phyloP scores from a whole-genome alignment of 495 filamentous ascomycete genomes.

The Acidiella bohemica region DNA sequence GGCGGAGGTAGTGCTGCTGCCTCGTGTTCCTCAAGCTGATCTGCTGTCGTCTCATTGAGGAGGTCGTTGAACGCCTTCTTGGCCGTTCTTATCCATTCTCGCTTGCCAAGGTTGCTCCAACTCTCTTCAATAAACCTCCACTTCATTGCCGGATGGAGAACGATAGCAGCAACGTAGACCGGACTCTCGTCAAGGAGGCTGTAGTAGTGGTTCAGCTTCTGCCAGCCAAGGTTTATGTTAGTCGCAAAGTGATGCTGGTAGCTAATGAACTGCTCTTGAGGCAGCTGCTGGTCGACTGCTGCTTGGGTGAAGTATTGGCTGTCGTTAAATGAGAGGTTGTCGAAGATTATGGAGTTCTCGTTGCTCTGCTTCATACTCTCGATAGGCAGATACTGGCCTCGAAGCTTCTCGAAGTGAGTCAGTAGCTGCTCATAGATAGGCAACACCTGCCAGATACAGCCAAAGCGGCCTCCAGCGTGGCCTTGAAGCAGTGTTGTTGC shows the following conservation, averaged over 20 bases:
- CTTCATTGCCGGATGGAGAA: constrained; percentile 8
- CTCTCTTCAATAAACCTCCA: constrained; percentile 1
- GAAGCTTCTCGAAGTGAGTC: constrained; percentile 3
- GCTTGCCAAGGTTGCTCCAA: not conserved
- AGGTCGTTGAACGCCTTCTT: constrained; percentile 1
- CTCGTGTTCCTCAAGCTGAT: not conserved
- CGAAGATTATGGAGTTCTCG: no score
- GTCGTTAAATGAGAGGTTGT: no score
- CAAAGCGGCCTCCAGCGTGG: constrained; percentile 3
- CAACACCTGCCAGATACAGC: constrained; percentile 2
- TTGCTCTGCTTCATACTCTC: no score
- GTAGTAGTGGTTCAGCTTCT: constrained; percentile 10
- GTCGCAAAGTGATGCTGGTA: constrained; percentile 5
- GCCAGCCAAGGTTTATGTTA: constrained; percentile 8
- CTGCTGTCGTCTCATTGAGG: no score
- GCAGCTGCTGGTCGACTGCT: no score
- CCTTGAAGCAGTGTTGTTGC: constrained; percentile 9
- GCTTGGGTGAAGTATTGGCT: no score
- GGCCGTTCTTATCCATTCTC: constrained; percentile 2
- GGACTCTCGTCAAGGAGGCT: constrained; percentile 3
- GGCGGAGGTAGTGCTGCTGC: not conserved
- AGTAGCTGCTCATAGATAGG: constrained; percentile 2
- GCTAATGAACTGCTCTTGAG: no score
- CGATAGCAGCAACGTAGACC: constrained; percentile 3
- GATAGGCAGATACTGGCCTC: constrained; percentile 1